Conservation (phyloP, 2,329 filamentous ascomycete genomes). For the Colletotrichum cordylinicola region DNA sequence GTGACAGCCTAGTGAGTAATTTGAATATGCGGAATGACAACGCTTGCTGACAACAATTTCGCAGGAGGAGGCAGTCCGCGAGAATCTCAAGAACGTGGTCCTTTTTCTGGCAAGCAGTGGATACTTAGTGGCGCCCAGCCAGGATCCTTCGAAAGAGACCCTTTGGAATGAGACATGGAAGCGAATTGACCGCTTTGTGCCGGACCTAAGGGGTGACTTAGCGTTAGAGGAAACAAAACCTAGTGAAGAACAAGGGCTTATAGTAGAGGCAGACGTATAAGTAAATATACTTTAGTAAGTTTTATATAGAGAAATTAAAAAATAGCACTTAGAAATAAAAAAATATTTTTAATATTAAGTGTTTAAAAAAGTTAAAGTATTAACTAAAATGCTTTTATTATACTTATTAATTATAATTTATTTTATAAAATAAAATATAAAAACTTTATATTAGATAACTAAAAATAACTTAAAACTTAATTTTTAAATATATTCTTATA, state of each 20-base stretch:
- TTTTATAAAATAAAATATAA: too few relatives aligned
- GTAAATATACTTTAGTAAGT: background rate
- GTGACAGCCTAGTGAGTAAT: slow-evolving; percentile 78
- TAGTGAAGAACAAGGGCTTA: background rate
- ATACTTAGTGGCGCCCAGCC: slow-evolving; percentile 75
- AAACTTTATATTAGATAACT: too few relatives aligned
- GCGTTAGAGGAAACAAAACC: slow-evolving; percentile 51
- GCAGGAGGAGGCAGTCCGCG: slow-evolving; percentile 94
- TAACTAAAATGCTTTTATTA: too few relatives aligned
- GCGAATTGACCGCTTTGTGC: slow-evolving; percentile 68
- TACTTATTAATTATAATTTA: too few relatives aligned
- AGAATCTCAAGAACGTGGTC: slow-evolving; percentile 94
- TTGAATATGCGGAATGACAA: slow-evolving; percentile 6
- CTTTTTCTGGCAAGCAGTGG: slow-evolving; percentile 93
- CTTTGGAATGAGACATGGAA: slow-evolving; percentile 71
- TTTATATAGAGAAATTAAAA: too few relatives aligned
- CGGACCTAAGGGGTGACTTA: slow-evolving; percentile 63
- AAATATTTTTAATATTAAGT: too few relatives aligned
- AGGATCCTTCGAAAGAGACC: slow-evolving; percentile 59
- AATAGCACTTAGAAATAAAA: too few relatives aligned
- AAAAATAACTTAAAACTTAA: too few relatives aligned
- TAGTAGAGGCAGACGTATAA: background rate
- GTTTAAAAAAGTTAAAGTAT: too few relatives aligned
- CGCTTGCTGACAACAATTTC: background rate
- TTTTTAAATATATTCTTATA: too few relatives aligned